Base-by-base conservation (phyloP, 2,329 filamentous ascomycete species). In the Sarocladiaceae sp. region DNA sequence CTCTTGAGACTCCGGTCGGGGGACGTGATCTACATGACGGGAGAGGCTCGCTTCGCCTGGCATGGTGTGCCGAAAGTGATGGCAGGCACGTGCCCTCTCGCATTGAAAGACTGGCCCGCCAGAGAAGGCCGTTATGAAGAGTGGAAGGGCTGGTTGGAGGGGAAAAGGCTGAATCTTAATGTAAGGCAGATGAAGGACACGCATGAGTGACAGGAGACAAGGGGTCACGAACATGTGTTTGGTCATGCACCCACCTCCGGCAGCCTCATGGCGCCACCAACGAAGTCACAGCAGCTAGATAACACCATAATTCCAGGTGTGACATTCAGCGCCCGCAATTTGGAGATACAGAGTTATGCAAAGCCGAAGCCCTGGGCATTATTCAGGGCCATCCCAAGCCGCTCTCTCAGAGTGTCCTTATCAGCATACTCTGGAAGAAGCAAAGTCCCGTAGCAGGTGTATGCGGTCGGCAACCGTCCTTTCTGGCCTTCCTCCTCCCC, bases 31-130 rank as follows among this genome's bases (percentile, higher is more conserved):
- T 89, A 94, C 58, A 97, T 98, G 91, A 82, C 79, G 41, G 77
- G 84, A 16, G 72, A 80, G 47, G 84, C 87, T 3, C 74, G 93
- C 33, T 95, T 88, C 64, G 90, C 91, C 2, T 97, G 91, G 91
- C 93, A 97, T 66, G 90, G 87, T 11, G 89, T 97, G 11, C 90
- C 93, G 5, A 93, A 90, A 60, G 83, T 97, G 11, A 58, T 96
- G 27, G 75, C 80, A 37, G 78, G 69, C 1, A 95, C 88, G 0
- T 97, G 90, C 63, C 91, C 91, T 0, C 67, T 67, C 0, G 85
- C 82, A 62, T 63, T 97, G 41, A 66, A 71, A 46, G 69, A 83
- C 33, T 97, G 90, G 90, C 90, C 90, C 0, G 70, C 72, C 2
- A 44, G 26, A n/a, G 21, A 33, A n/a, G 62, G 67, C 12, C 64